Evolutionary conservation across 257 asterid genomes (phyloP).

Genomic region (Anisodus acutangulus): DNA sequence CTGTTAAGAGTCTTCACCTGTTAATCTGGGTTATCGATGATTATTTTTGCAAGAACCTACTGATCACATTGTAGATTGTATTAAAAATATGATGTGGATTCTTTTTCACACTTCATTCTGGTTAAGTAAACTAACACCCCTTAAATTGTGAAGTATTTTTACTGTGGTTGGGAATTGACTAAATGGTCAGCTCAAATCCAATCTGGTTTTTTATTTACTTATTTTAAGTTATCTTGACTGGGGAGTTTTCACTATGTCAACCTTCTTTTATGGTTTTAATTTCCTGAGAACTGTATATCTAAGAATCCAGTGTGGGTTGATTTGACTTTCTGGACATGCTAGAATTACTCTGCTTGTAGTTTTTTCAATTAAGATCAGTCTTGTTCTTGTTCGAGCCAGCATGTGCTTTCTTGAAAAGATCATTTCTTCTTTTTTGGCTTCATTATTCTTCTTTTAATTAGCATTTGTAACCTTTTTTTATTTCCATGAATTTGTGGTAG

Average conservation of each 20-base stretch:
- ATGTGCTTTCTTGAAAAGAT: conserved; percentile 18
- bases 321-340: conserved; percentile 13
- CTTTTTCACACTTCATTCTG: not conserved
- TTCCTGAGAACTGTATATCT: not conserved
- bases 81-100: not conserved
- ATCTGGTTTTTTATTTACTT: not conserved
- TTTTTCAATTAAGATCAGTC: not conserved
- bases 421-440: conserved; percentile 12
- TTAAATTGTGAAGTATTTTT: not conserved
- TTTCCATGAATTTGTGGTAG: not conserved
- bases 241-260: conserved; percentile 9
- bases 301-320: not conserved
- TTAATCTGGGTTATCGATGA: not conserved
- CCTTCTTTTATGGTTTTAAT: not conserved
- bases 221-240: not conserved
- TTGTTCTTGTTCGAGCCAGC: not conserved
- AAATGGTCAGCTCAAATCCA: conserved; percentile 8
- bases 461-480: not conserved
- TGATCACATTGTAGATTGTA: not conserved
- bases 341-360: not conserved
- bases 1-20: not conserved
- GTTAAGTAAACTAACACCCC: not conserved
- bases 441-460: not conserved
- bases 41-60: not conserved
- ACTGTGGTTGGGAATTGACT: not conserved